phyloP scores from a whole-genome alignment of 1,284 basidiomycete genomes.

The Caloboletus firmus region DNA sequence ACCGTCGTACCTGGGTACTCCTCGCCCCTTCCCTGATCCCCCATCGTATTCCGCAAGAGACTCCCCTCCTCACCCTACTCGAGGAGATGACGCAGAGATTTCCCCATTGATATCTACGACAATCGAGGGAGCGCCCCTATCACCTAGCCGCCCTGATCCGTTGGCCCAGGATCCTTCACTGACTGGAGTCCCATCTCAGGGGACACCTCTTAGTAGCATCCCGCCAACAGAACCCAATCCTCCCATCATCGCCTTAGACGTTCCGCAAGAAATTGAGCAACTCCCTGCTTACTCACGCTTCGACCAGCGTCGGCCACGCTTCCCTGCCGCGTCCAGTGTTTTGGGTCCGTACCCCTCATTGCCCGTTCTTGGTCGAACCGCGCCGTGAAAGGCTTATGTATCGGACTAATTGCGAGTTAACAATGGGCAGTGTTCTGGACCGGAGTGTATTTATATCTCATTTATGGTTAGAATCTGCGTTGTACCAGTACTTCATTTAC shows the following conservation, averaged over 20 bases:
- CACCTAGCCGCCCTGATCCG: not conserved
- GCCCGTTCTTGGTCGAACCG: constrained; percentile 12
- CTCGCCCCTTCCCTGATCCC: constrained; percentile 15
- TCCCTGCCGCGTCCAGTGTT: constrained; percentile 14
- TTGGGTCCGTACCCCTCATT: constrained; percentile 34
- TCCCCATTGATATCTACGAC: not conserved
- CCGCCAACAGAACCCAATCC: constrained; percentile 1
- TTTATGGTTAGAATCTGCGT: constrained; percentile 1
- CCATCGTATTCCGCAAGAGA: constrained; percentile 23
- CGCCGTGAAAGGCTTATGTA: not conserved
- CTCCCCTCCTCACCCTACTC: not conserved
- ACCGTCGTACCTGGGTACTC: constrained; percentile 14
- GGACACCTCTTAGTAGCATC: not conserved
- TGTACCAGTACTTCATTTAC: not conserved
- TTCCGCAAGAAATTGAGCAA: constrained; percentile 13
- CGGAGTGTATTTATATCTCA: constrained; percentile 7
- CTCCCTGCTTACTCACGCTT: constrained; percentile 29
- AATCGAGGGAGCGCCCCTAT: not conserved
- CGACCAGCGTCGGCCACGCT: constrained; percentile 18
- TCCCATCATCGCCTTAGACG: not conserved
- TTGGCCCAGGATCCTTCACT: constrained; percentile 14
- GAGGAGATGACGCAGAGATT: not conserved
- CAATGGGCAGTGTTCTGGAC: too few relatives aligned
- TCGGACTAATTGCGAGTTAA: not conserved
- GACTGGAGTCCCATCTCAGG: constrained; percentile 21